Evolutionary conservation across 768 basidiomycete species (phyloP), one percentile per base, ranked within the genome.

Genomic region (Psilocybe azurescens): DNA sequence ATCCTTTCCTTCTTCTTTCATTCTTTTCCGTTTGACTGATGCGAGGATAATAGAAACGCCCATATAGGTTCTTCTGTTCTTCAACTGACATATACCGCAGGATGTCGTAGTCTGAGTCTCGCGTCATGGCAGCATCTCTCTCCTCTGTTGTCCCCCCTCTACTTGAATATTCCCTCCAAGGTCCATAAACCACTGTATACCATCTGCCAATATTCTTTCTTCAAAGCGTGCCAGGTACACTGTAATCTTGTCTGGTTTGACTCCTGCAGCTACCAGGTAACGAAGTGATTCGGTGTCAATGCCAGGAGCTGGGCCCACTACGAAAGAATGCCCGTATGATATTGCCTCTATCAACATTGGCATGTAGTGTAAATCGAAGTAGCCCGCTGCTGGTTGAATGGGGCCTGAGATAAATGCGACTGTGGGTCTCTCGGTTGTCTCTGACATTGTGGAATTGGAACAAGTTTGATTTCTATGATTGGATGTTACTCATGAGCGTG

Each of bases 321-420:
- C 65, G 49, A 73, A 72, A 7, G 59, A 63, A 46, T 71, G 64
- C n/a, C 68, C 65, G 5, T 50, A 48, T 41, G 65, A 59, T 14
- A 70, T 71, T 7, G 71, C 71, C 3, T 53, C 24, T 9, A 36
- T 56, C 1, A 73, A 60, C 28, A 56, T 32, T 5, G 65, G 60
- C 39, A 62, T 62, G 41, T 73, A 73, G 53, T 71, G 53, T 3
- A 28, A 44, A 1, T 41, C 29, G 50, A 74, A 73, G 53, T 69
- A 73, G 5, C 58, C 60, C 8, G 55, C 30, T 11, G 56, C 61
- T 18, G 60, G 61, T 47, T 67, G 61, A 41, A 69, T 63, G 20
- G 69, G 70, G 11, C 73, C 73, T 29, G 72, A 74, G 11, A 74
- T 64, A 50, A 74, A 74, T 28, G 70, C 73, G 11, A 58, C 59